phyloP scores from a whole-genome alignment of 2,329 filamentous ascomycete species.

The Botrytis paeoniae region DNA sequence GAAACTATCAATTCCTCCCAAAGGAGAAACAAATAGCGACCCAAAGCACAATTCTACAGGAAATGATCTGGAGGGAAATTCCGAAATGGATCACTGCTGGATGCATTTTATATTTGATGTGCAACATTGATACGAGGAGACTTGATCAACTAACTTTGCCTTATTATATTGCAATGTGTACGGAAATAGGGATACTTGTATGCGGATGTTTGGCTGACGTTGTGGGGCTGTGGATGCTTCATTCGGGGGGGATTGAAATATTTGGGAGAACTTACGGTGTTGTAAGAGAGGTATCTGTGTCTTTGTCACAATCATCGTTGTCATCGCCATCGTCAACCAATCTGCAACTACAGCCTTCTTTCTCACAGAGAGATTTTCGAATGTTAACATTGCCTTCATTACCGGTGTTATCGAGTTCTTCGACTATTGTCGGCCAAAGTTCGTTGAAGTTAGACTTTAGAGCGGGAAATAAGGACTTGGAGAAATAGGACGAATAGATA shows the following conservation, averaged over 20 bases:
- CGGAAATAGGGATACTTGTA: neutral
- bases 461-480: neutral
- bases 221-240: neutral
- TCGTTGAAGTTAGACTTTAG: neutral
- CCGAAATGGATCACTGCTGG: neutral
- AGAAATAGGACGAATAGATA: neutral
- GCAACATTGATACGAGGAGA: neutral
- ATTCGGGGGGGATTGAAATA: neutral
- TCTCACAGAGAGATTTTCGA: neutral
- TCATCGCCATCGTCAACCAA: neutral
- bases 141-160: neutral
- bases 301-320: neutral
- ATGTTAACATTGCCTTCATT: neutral
- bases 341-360: accelerated
- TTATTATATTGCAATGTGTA: neutral
- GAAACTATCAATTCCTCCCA: neutral
- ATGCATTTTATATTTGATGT: neutral
- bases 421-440: neutral
- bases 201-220: neutral
- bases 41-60: neutral
- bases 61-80: neutral
- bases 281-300: neutral
- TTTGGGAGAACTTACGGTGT: neutral
- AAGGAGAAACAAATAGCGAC: neutral
- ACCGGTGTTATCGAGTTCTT: neutral